Evolutionary conservation across 2,329 filamentous ascomycete genomes (phyloP), one percentile per base, ranked within the genome.

Genomic region (Phyllosticta ampelicida): DNA sequence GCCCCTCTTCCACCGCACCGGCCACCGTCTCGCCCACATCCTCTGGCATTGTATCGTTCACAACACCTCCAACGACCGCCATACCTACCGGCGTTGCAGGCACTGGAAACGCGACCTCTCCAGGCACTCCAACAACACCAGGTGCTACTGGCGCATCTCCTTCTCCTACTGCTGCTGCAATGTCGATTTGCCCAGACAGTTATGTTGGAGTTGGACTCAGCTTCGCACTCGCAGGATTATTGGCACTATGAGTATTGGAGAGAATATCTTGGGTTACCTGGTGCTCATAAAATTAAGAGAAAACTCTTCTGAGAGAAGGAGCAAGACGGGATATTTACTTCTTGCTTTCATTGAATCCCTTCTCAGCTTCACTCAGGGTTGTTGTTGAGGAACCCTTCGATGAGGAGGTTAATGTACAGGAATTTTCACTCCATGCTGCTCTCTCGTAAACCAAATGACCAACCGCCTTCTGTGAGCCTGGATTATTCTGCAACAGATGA

Each of bases 1-100:
- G 74, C 60, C 66, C 73, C 56, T 61, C 66, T 13, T 53, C 63
- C 21, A 62, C 63, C 53, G 61, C 62, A 28, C 44, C 64, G 8
- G 55, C 50, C 52, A 48, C 60, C 9, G 36, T 51, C 23, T 26
- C 23, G 11, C 54, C 61, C 16, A 30, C 29, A 9, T 52, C 18
- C 54, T 44, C 48, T 9, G 60, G 56, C 26, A 52, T 62, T 29
- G 62, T 63, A 29, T 56, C 61, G 3, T 48, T 61, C 20, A 51
- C 60, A 9, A 60, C 10, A 50, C 57, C 55, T 16, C 20, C 19
- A 28, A n/a, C 36, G 1, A 5, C 13, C 2, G 48, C 21, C 18
- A 52, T 20, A 13, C 21, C 57, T 5, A 63, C 44, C 23, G 50
- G 59, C 21, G 48, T 30, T 9, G 51, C 55, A 18, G 23, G 49